Evolutionary conservation across 1,284 basidiomycete species (phyloP).

Genomic region (Ceratobasidium sp.): DNA sequence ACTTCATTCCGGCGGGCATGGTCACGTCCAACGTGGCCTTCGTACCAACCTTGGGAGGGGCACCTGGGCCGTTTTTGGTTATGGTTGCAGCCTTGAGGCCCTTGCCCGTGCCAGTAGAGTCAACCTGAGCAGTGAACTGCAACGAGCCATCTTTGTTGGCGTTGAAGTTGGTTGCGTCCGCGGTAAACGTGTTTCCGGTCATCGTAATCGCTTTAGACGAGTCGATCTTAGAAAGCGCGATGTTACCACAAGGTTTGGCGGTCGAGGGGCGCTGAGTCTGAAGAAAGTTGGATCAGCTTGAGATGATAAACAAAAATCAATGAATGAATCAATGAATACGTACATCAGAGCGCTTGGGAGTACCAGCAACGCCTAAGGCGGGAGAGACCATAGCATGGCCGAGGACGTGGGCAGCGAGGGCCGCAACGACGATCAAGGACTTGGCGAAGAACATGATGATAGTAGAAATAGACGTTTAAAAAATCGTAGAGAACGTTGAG

Average conservation of each 20-base stretch:
- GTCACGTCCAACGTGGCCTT: conserved; percentile 14
- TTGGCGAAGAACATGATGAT: conserved; percentile 46
- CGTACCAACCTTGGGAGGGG: conserved; percentile 44
- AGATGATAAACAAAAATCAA: not conserved
- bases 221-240: conserved; percentile 56
- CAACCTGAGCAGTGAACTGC: conserved; percentile 61
- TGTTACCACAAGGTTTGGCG: conserved; percentile 62
- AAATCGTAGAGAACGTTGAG: conserved; percentile 14
- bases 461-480: conserved; percentile 20
- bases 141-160: conserved; percentile 66
- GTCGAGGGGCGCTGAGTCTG: conserved; percentile 59
- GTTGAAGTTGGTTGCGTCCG: conserved; percentile 66
- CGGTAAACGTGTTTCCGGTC: conserved; percentile 62
- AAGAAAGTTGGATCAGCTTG: no score
- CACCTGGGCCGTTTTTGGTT: conserved; percentile 58
- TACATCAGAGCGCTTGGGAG: conserved; percentile 61
- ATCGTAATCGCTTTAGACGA: conserved; percentile 62
- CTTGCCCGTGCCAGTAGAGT: conserved; percentile 60
- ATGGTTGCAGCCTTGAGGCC: conserved; percentile 59
- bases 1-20: conserved; percentile 31
- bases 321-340: not conserved
- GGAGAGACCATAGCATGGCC: conserved; percentile 66
- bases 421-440: conserved; percentile 55
- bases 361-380: conserved; percentile 63
- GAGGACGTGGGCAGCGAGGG: conserved; percentile 57